Conservation (phyloP, 306 rosid species). For the Potentilla sterilis region DNA sequence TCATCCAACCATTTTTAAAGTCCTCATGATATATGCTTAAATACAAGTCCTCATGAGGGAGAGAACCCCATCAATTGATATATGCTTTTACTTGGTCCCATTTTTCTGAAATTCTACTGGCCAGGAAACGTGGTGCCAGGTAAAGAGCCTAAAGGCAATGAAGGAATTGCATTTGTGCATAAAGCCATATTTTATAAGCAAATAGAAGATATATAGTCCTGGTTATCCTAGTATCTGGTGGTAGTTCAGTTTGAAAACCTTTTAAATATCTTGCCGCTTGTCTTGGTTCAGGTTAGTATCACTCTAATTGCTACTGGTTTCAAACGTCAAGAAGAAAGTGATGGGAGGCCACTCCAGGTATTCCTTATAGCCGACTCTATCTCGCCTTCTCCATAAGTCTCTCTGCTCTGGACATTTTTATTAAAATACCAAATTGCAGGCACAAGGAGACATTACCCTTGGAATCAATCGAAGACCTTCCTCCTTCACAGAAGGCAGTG, state of each 20-base stretch:
- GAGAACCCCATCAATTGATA: neutral
- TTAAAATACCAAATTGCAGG: constrained; percentile 46
- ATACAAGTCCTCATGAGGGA: neutral
- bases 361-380: constrained; percentile 12
- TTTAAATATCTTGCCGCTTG: constrained; percentile 18
- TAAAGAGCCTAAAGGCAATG: neutral
- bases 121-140: neutral
- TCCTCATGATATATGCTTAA: neutral
- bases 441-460: constrained; percentile 52
- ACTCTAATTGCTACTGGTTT: constrained; percentile 97
- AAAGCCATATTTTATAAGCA: neutral
- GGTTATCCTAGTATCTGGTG: neutral
- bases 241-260: neutral
- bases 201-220: neutral
- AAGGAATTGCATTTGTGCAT: neutral
- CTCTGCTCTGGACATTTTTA: constrained; percentile 14
- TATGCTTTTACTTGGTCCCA: neutral
- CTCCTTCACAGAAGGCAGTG: constrained; percentile 55
- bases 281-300: constrained; percentile 74
- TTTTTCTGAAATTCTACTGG: neutral
- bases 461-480: constrained; percentile 62
- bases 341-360: constrained; percentile 78
- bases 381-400: neutral
- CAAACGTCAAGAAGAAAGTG: constrained; percentile 97
- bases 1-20: neutral